Evolutionary conservation across 495 filamentous ascomycete species (phyloP).

Genomic region (Podospora appendiculata): DNA sequence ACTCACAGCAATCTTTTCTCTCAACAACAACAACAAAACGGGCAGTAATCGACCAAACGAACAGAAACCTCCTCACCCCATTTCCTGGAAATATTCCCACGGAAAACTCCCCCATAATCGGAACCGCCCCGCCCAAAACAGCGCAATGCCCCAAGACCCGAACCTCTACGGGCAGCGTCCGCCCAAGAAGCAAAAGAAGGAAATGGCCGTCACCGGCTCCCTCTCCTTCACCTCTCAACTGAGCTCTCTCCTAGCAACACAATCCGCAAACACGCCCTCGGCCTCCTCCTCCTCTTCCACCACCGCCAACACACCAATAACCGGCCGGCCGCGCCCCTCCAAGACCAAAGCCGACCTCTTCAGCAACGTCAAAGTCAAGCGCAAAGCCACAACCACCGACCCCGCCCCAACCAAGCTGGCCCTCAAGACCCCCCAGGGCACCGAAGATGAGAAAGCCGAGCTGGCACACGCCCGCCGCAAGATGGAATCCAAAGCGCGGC

Average conservation of each 20-base stretch:
- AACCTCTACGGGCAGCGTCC: slow-evolving; percentile 72
- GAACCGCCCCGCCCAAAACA: neutral
- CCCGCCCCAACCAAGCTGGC: slow-evolving; percentile 24
- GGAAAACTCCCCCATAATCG: no score
- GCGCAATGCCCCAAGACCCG: slow-evolving; percentile 46
- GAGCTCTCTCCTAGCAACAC: slow-evolving; percentile 56
- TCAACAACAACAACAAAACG: no score
- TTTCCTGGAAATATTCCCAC: no score
- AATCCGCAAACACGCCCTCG: neutral
- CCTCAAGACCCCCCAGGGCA: slow-evolving; percentile 33
- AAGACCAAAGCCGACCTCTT: slow-evolving; percentile 69
- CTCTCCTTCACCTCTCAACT: slow-evolving; percentile 76
- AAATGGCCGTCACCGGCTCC: slow-evolving; percentile 61
- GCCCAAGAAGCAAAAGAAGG: slow-evolving; percentile 49
- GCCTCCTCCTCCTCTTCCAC: slow-evolving; percentile 28
- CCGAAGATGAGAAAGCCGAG: slow-evolving; percentile 38
- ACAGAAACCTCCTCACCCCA: no score
- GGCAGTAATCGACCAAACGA: no score
- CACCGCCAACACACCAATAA: slow-evolving; percentile 12
- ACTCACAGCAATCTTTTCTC: no score
- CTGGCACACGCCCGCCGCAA: slow-evolving; percentile 57
- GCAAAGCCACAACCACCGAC: slow-evolving; percentile 24
- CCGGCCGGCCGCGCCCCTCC: slow-evolving; percentile 57
- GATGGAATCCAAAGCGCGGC: slow-evolving; percentile 78
- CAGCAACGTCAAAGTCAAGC: slow-evolving; percentile 56